Evolutionary conservation across 129 eudicot genomes (phyloP).

Genomic region (Lactuca sativa): DNA sequence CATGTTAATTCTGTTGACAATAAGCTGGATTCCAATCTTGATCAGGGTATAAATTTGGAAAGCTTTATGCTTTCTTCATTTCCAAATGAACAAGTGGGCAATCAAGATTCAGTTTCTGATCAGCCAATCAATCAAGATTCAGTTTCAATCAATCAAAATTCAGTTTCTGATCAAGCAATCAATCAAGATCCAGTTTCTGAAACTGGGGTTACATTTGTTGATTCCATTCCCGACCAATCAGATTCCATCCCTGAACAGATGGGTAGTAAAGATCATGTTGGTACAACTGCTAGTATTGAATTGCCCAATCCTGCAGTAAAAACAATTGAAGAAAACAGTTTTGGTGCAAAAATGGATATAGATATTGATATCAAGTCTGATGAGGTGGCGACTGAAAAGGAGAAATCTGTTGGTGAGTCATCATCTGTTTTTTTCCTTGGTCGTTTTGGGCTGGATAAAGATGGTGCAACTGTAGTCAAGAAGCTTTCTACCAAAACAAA

Average conservation of each 20-base stretch:
- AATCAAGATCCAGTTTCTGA: constrained; percentile 29
- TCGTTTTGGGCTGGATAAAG: constrained; percentile 35
- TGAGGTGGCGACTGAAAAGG: constrained; percentile 33
- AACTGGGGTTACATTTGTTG: constrained; percentile 13
- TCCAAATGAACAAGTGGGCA: constrained; percentile 17
- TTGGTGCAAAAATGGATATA: constrained; percentile 27
- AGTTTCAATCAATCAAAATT: constrained; percentile 11
- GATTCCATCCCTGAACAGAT: constrained; percentile 19
- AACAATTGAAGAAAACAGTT: constrained; percentile 25
- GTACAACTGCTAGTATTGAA: constrained; percentile 17
- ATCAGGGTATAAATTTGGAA: constrained; percentile 23
- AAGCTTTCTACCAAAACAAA: constrained; percentile 19
- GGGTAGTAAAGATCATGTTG: constrained; percentile 12
- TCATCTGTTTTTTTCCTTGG: constrained; percentile 35
- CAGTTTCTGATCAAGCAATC: constrained; percentile 14
- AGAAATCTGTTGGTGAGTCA: constrained; percentile 35
- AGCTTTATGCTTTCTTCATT: constrained; percentile 21
- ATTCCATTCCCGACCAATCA: background rate
- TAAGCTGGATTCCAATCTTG: constrained; percentile 21
- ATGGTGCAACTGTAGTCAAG: constrained; percentile 28
- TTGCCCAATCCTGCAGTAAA: constrained; percentile 20
- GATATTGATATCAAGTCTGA: constrained; percentile 16
- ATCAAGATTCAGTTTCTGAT: background rate
- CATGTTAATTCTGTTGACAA: constrained; percentile 22
- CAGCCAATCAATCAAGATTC: constrained; percentile 28